A percentile compares a stretch with the other conserved stretches of the same genome.
Evolutionary conservation across 2,329 filamentous ascomycete genomes (phyloP).

Genomic region (Verticillium albo-atrum): DNA sequence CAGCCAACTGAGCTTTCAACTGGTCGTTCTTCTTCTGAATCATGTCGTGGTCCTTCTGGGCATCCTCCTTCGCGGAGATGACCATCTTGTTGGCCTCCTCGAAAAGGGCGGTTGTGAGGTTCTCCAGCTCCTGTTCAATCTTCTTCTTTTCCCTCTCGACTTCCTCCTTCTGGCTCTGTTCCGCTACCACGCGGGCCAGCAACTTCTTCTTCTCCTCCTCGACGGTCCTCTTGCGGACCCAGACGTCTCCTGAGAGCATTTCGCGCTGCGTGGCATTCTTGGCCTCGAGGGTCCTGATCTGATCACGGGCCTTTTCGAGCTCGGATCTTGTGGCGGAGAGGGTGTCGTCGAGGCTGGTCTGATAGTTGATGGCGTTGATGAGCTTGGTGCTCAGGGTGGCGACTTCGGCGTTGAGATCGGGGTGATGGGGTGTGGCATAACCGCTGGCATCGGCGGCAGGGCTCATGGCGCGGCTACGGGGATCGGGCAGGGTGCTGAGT

Average conservation of each 20-base stretch:
- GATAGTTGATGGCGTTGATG: constrained; percentile 95
- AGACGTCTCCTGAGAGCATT: constrained; percentile 67
- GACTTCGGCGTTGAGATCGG: constrained; percentile 67
- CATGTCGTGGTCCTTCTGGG: constrained; percentile 76
- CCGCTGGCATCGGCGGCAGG: constrained; percentile 34
- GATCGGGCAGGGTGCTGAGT: constrained; percentile 67
- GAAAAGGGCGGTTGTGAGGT: constrained; percentile 86
- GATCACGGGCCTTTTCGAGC: constrained; percentile 66
- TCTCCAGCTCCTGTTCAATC: constrained; percentile 90
- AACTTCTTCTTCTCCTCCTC: constrained; percentile 66
- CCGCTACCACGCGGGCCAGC: constrained; percentile 55
- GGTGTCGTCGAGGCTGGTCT: constrained; percentile 86
- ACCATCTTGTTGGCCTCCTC: constrained; percentile 99
- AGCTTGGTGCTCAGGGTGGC: constrained; percentile 90
- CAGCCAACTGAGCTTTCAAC: constrained; percentile 76
- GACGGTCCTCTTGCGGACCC: constrained; percentile 70
- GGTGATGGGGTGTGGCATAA: constrained; percentile 35
- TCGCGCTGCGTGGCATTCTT: constrained; percentile 64
- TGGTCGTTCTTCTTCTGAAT: constrained; percentile 84
- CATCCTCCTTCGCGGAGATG: constrained; percentile 82
- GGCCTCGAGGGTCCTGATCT: constrained; percentile 63
- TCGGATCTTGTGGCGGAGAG: constrained; percentile 80
- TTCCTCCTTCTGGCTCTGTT: constrained; percentile 59
- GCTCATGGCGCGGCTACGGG: constrained; percentile 48
- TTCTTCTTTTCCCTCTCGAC: constrained; percentile 77